Evolutionary conservation across 768 basidiomycete genomes (phyloP).

Genomic region (Pilatotrama ljubarskyi): DNA sequence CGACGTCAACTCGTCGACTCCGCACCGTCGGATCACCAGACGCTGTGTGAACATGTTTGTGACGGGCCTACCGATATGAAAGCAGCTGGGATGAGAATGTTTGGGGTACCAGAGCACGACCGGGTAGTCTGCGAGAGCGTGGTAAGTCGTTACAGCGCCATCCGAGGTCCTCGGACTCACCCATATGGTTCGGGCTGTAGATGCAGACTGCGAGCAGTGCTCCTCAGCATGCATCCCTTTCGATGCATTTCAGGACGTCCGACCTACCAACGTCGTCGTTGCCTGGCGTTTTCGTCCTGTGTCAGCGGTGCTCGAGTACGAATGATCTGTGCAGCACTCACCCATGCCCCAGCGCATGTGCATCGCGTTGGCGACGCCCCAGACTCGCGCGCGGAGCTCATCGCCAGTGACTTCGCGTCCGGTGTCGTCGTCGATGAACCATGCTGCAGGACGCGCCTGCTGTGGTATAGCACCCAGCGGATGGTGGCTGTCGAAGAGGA

Average conservation of each 20-base stretch:
- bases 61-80: too few species aligned
- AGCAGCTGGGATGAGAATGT: too few species aligned
- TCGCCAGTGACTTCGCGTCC: conserved; percentile 40
- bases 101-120: conserved; percentile 26
- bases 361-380: conserved; percentile 50
- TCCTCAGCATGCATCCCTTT: not conserved
- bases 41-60: too few species aligned
- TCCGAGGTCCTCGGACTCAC: conserved; percentile 13
- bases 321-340: conserved; percentile 25
- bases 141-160: not conserved
- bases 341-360: conserved; percentile 44
- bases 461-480: conserved; percentile 34
- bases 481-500: conserved; percentile 49
- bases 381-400: conserved; percentile 50
- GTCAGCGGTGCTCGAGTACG: not conserved
- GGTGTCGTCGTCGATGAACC: conserved; percentile 53
- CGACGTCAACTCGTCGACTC: too few species aligned
- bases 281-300: conserved; percentile 30
- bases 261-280: conserved; percentile 53
- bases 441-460: conserved; percentile 32
- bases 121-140: conserved; percentile 23
- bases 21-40: too few species aligned
- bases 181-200: conserved; percentile 68
- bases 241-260: too few species aligned
- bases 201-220: conserved; percentile 47